Percentiles rank a stretch among this genome's conserved stretches.
These are phyloP conservation scores for Malus hybrid DNA, from an alignment of 331 rosid species.

Conservation along the genomic window DNA sequence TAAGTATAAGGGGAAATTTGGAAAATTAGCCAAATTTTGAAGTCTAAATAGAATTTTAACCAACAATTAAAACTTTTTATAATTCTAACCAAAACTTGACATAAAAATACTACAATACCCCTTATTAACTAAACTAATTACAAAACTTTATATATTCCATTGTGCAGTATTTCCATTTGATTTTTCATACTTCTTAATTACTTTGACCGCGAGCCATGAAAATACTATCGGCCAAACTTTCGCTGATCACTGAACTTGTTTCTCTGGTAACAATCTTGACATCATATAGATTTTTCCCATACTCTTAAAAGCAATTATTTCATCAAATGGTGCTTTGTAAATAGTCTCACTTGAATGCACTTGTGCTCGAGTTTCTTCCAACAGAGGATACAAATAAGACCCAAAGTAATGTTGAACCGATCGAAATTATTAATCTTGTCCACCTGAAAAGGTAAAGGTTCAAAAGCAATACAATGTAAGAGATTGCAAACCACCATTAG, in stretches of 20 bases:
- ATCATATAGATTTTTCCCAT: neutral
- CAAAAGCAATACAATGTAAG: neutral
- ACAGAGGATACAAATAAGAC: neutral
- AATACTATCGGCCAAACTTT: neutral
- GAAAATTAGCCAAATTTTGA: too few species aligned
- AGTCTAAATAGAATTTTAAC: too few species aligned
- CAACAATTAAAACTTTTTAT: too few species aligned
- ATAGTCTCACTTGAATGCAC: neutral
- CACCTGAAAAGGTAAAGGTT: neutral
- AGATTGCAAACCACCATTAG: too few species aligned
- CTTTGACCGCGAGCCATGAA: neutral
- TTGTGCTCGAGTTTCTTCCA: conserved; percentile 6
- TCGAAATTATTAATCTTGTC: neutral
- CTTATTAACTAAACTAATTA: too few species aligned
- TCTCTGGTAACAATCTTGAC: neutral
- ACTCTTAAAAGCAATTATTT: neutral
- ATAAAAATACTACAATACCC: too few species aligned
- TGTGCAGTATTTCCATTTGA: too few species aligned
- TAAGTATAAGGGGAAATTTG: too few species aligned
- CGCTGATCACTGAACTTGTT: neutral
- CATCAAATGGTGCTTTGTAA: neutral
- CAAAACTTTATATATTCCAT: too few species aligned
- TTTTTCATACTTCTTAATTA: too few species aligned
- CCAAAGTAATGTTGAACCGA: neutral
- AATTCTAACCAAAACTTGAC: too few species aligned